phyloP scores from a whole-genome alignment of 345 rosid species.

The Trapa bicornis region DNA sequence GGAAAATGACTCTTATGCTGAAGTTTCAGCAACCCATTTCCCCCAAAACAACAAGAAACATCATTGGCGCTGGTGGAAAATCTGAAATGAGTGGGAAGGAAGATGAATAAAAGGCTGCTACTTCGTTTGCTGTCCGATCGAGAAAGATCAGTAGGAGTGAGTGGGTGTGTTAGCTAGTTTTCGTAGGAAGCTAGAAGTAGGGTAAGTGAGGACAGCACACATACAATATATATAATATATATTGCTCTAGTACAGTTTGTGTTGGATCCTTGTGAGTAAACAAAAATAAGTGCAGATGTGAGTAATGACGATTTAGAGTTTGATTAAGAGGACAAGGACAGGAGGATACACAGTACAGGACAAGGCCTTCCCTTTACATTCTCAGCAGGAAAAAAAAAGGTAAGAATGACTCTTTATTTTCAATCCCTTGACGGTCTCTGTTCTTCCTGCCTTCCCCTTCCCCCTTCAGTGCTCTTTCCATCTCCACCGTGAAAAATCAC shows the following conservation, averaged over 20 bases:
- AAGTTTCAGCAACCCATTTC: background rate
- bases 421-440: background rate
- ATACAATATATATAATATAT: too few species aligned
- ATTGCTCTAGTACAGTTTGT: background rate
- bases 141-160: background rate
- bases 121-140: background rate
- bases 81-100: background rate
- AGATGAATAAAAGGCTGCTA: background rate
- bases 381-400: too few species aligned
- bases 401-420: background rate
- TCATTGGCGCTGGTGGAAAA: background rate
- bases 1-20: background rate
- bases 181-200: too few species aligned
- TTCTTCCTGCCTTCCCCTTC: background rate
- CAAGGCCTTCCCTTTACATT: too few species aligned
- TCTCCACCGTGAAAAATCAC: background rate
- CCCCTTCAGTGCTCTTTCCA: background rate
- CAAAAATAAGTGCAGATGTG: background rate
- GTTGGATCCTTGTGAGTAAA: background rate
- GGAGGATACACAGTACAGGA: background rate
- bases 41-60: background rate
- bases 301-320: background rate
- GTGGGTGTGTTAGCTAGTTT: background rate
- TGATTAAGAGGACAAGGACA: background rate
- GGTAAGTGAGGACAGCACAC: too few species aligned